phyloP scores from a whole-genome alignment of 495 filamentous ascomycete species.

The Margaritispora aquatica region DNA sequence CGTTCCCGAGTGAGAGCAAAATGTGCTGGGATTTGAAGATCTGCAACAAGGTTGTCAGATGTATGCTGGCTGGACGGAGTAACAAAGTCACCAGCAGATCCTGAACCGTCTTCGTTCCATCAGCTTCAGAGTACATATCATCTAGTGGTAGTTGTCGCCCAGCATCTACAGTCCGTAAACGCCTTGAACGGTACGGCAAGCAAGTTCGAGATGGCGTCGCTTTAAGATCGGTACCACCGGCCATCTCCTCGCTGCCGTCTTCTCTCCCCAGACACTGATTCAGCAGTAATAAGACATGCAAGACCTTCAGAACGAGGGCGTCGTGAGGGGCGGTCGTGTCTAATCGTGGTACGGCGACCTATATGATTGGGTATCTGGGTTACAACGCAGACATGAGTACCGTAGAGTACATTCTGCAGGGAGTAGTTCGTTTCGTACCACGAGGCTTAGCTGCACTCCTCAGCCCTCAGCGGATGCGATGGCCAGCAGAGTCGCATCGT shows the following conservation, averaged over 20 bases:
- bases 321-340: too few species aligned
- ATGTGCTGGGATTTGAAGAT: background rate
- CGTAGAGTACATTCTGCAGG: too few species aligned
- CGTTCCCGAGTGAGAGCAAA: background rate
- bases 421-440: too few species aligned
- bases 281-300: background rate
- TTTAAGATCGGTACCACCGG: background rate
- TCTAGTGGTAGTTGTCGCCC: too few species aligned
- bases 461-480: background rate
- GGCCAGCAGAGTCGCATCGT: background rate
- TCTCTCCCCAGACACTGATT: background rate
- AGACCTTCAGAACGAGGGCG: background rate
- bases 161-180: too few species aligned
- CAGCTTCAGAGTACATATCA: background rate
- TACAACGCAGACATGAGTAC: background rate
- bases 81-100: too few species aligned
- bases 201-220: background rate
- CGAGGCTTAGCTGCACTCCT: background rate
- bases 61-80: too few species aligned
- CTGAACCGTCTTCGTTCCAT: too few species aligned
- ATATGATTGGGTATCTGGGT: background rate
- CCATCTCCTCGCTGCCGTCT: background rate
- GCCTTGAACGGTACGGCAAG: background rate
- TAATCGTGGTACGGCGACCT: background rate
- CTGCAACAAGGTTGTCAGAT: background rate